Conservation (phyloP, 2,329 filamentous ascomycete species). For the Thelonectria discophora region DNA sequence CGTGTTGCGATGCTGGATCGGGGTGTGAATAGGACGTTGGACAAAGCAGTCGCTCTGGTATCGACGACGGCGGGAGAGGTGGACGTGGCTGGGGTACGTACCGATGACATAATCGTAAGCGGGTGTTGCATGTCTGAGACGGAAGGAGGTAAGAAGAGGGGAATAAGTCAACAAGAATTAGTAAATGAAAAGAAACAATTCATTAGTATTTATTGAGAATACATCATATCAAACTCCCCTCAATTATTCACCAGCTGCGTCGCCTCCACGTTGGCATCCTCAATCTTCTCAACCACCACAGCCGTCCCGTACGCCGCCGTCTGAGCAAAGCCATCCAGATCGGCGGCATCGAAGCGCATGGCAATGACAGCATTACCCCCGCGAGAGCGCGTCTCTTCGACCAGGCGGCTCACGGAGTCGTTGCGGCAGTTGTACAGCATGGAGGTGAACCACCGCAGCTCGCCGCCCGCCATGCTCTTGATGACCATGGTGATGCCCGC, state of each 20-base stretch:
- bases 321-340: conserved; percentile 64
- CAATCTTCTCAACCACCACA: conserved; percentile 64
- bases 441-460: conserved; percentile 67
- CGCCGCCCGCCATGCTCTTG: conserved; percentile 66
- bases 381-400: conserved; percentile 64
- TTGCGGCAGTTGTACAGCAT: conserved; percentile 68
- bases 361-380: conserved; percentile 69
- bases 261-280: conserved; percentile 43
- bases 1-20: conserved; percentile 24
- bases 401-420: conserved; percentile 64
- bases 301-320: conserved; percentile 70
- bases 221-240: background rate
- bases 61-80: conserved; percentile 28
- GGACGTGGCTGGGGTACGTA: conserved; percentile 16
- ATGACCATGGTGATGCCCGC: conserved; percentile 64
- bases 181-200: no score
- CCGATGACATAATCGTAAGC: conserved; percentile 38
- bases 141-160: background rate
- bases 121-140: conserved; percentile 10
- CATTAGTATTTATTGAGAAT: background rate
- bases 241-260: conserved; percentile 36
- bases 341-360: conserved; percentile 65
- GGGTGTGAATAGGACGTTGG: conserved; percentile 36
- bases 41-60: conserved; percentile 12
- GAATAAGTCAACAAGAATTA: background rate